phyloP scores from a whole-genome alignment of 2,329 filamentous ascomycete species.

The Pseudogymnoascus sp. region DNA sequence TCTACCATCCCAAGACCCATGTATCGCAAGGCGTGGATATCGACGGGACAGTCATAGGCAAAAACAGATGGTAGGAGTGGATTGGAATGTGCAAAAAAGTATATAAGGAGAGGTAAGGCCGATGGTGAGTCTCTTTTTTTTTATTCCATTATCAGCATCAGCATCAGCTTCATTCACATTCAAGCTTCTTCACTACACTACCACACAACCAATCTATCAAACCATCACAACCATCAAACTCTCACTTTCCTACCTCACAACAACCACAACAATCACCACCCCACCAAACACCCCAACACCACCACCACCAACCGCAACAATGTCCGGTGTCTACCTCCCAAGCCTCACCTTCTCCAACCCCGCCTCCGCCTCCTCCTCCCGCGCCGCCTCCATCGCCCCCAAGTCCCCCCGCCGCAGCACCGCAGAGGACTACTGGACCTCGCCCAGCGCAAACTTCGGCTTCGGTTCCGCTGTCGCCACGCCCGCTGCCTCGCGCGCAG shows the following conservation, averaged over 20 bases:
- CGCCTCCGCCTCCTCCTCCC: neutral
- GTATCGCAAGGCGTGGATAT: slow-evolving; percentile 6
- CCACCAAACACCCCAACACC: slow-evolving; percentile 2
- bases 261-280: neutral
- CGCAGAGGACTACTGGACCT: slow-evolving; percentile 1
- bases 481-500: neutral
- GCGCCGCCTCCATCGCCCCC: neutral
- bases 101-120: neutral
- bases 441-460: slow-evolving; percentile 1
- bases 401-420: slow-evolving; percentile 4
- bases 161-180: slow-evolving; percentile 1
- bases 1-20: neutral
- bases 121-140: neutral
- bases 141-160: neutral
- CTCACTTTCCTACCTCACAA: neutral
- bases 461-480: neutral
- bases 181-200: neutral
- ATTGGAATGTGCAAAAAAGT: neutral
- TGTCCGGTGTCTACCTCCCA: neutral
- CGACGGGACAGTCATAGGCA: neutral
- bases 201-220: neutral
- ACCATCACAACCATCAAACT: neutral
- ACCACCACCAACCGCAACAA: neutral
- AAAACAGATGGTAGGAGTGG: neutral
- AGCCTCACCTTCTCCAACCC: neutral